A percentile compares a stretch with the other conserved stretches of the same genome.
Conservation (phyloP, 139 green algal species). For the Nannochloris sp. region DNA sequence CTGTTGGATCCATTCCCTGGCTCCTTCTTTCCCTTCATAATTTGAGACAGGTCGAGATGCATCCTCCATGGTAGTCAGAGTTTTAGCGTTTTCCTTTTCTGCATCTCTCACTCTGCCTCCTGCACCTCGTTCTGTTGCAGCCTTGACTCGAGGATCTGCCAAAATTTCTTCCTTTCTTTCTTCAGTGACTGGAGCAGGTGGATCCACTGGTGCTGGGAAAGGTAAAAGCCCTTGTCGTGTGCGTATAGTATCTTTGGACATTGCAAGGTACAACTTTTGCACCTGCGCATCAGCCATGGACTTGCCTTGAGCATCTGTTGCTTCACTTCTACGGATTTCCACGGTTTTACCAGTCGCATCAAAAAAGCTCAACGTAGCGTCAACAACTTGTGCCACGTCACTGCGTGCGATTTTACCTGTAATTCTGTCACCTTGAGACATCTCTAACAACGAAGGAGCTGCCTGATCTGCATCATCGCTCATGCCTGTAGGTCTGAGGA, state of each 20-base stretch:
- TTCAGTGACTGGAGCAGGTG: conserved; percentile 50
- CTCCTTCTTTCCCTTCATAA: background rate
- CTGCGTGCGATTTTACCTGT: conserved; percentile 39
- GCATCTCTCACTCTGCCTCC: conserved; percentile 30
- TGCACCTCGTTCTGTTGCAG: background rate
- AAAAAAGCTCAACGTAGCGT: conserved; percentile 29
- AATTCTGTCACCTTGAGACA: conserved; percentile 54
- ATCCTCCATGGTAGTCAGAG: conserved; percentile 19
- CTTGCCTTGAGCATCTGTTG: conserved; percentile 38
- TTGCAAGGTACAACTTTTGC: conserved; percentile 44
- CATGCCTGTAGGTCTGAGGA: conserved; percentile 63
- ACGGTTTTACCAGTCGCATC: conserved; percentile 64
- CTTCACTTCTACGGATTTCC: conserved; percentile 60
- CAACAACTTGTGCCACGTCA: conserved; percentile 54
- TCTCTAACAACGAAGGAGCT: conserved; percentile 43
- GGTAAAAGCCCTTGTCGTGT: conserved; percentile 47
- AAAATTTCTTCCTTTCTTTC: conserved; percentile 60
- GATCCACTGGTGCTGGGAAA: conserved; percentile 55
- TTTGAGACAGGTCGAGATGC: background rate
- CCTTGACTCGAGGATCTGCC: conserved; percentile 24
- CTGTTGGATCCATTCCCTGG: conserved; percentile 25
- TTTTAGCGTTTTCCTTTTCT: conserved; percentile 19
- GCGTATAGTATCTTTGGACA: conserved; percentile 47
- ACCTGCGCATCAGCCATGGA: conserved; percentile 30
- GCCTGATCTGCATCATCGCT: conserved; percentile 15